phyloP scores from a whole-genome alignment of 805 yeast species.

The Pichia ethanolica region DNA sequence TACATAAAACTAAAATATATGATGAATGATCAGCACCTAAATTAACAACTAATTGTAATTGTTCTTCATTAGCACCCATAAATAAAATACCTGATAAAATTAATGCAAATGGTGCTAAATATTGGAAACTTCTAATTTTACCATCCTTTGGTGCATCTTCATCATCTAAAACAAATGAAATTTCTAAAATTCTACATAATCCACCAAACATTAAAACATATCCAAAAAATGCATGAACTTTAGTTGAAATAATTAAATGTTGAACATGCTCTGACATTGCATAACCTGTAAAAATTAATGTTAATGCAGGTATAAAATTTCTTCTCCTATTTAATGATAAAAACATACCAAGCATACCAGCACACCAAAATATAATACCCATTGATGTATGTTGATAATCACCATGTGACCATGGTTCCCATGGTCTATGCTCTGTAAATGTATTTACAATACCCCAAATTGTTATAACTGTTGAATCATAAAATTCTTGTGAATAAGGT shows the following conservation, averaged over 20 bases:
- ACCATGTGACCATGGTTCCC: slow-evolving; percentile 92
- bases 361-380: slow-evolving; percentile 97
- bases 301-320: slow-evolving; percentile 71
- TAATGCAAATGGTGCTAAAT: slow-evolving; percentile 75
- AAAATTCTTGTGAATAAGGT: slow-evolving; percentile 70
- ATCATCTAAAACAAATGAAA: slow-evolving; percentile 68
- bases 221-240: slow-evolving; percentile 86
- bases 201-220: slow-evolving; percentile 75
- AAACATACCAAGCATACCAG: slow-evolving; percentile 80
- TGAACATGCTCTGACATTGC: slow-evolving; percentile 91
- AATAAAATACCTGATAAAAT: slow-evolving; percentile 74
- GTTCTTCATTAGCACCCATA: slow-evolving; percentile 93
- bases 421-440: slow-evolving; percentile 85
- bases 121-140: slow-evolving; percentile 65
- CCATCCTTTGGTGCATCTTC: slow-evolving; percentile 34
- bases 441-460: slow-evolving; percentile 91
- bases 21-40: slow-evolving; percentile 82
- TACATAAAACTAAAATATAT: slow-evolving; percentile 61
- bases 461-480: slow-evolving; percentile 74
- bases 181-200: slow-evolving; percentile 65
- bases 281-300: slow-evolving; percentile 85
- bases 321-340: slow-evolving; percentile 62
- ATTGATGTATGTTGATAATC: slow-evolving; percentile 93
- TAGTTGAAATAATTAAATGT: slow-evolving; percentile 66
- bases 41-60: slow-evolving; percentile 58